Base-by-base conservation (phyloP, 2,329 filamentous ascomycete species). In the Nothopassalora personata region DNA sequence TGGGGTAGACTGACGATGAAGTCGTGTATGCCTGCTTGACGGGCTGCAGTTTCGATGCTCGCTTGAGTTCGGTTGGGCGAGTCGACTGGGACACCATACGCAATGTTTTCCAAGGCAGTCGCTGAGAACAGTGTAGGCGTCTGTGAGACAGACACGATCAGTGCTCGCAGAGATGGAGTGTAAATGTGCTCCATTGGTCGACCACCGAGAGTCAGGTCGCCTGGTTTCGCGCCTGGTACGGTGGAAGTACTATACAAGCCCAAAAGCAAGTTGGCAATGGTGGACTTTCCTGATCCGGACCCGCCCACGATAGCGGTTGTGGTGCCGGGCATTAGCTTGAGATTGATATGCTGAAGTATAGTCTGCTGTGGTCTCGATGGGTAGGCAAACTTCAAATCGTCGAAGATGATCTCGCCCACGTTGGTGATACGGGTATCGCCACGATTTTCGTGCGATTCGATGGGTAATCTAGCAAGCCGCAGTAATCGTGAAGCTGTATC, bases 231-330 rank as follows among this genome's bases (percentile, higher is more conserved):
- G 19, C 47, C 53, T n/a, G 60, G 55, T 3, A 55, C 36, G 1
- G 60, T 59, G 6, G 0, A 94, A 81, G 19, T 92, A 74, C 0
- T 96, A 68, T 94, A 91, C 0, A 97, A 79, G 0, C 87, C 84
- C 4, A 95, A 76, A 0, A 97, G 78, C 0, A 97, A 76, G 0
- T 88, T 83, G 0, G 88, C 81, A 36, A 97, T 80, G 0, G 93
- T 97, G 13, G 88, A 92, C 75, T 99, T 97, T 0, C 94, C 93
- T n/a, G 88, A 90, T 0, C 94, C 93, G 0, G 91, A 96, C 0
- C 83, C 77, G 0, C 93, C 92, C 1, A 95, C 91, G 19, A 97
- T 84, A 2, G 90, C 91, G 0, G 86, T 86, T 64, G 84, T 89
- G 4, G 82, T 84, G 23, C 86, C 85, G 0, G 81, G 73, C 1